Conservation (phyloP, 2,329 filamentous ascomycete genomes). For the Neocucurbitaria cava region DNA sequence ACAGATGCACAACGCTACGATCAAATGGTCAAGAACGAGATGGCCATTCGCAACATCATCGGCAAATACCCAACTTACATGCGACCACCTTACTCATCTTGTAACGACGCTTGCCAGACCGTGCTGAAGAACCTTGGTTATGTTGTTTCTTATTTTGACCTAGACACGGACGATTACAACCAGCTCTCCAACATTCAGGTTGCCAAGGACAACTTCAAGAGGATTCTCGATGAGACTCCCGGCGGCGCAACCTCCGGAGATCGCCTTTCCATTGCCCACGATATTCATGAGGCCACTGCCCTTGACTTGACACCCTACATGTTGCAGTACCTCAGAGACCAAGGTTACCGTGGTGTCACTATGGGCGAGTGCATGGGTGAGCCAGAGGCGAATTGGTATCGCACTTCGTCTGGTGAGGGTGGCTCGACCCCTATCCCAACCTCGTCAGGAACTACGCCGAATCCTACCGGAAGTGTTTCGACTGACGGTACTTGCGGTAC, state of each 20-base stretch:
- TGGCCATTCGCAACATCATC: conserved; percentile 62
- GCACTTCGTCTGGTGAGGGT: conserved; percentile 45
- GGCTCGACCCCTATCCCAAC: conserved; percentile 22
- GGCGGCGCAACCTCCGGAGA: conserved; percentile 24
- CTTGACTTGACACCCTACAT: conserved; percentile 53
- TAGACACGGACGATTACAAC: conserved; percentile 61
- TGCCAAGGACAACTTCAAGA: conserved; percentile 51
- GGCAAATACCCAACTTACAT: conserved; percentile 64
- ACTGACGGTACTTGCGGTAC: conserved; percentile 30
- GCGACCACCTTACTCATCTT: conserved; percentile 58
- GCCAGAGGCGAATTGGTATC: conserved; percentile 58
- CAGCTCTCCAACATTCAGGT: conserved; percentile 44
- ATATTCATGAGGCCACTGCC: conserved; percentile 57
- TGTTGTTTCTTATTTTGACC: conserved; percentile 66
- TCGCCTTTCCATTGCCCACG: conserved; percentile 63
- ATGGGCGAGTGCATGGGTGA: conserved; percentile 59
- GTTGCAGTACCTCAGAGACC: conserved; percentile 48
- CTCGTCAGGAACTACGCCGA: background rate
- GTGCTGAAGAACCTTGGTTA: conserved; percentile 58
- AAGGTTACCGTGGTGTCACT: conserved; percentile 55
- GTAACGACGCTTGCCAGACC: conserved; percentile 48
- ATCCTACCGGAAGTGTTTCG: background rate
- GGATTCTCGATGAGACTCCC: conserved; percentile 30
- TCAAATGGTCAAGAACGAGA: conserved; percentile 62
- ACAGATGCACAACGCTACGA: conserved; percentile 54